phyloP scores from a whole-genome alignment of 345 rosid genomes.

The Fremontodendron californicum region DNA sequence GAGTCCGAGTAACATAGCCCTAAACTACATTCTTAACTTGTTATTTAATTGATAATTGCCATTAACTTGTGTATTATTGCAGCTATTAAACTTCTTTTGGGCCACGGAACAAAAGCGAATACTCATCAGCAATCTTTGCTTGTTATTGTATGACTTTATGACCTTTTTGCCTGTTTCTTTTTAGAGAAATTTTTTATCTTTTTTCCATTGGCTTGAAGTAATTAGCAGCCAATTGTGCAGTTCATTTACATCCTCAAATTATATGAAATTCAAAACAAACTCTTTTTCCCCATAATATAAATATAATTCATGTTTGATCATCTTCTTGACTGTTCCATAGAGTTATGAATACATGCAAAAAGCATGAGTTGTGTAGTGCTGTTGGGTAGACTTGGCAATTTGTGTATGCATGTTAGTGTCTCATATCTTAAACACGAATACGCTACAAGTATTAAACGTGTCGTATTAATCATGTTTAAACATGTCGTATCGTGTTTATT shows the following conservation, averaged over 20 bases:
- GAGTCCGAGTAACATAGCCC: no score
- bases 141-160: background rate
- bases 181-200: background rate
- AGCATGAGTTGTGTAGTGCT: background rate
- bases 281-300: no score
- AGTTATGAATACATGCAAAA: background rate
- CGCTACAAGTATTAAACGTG: no score
- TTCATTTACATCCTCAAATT: no score
- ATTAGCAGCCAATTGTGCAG: background rate
- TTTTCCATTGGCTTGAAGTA: background rate
- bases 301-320: background rate
- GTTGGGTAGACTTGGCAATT: no score
- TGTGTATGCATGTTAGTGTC: no score
- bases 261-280: no score
- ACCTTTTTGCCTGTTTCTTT: background rate
- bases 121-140: no score
- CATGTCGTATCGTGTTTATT: no score
- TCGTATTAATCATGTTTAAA: no score
- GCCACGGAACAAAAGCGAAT: conserved; percentile 11
- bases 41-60: conserved; percentile 21
- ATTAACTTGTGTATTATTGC: conserved; percentile 14
- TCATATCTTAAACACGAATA: no score
- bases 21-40: conserved; percentile 21
- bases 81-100: conserved; percentile 1
- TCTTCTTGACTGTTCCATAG: background rate